Conservation (phyloP, 352 stramenopile species). For the Pythium utonaiense region DNA sequence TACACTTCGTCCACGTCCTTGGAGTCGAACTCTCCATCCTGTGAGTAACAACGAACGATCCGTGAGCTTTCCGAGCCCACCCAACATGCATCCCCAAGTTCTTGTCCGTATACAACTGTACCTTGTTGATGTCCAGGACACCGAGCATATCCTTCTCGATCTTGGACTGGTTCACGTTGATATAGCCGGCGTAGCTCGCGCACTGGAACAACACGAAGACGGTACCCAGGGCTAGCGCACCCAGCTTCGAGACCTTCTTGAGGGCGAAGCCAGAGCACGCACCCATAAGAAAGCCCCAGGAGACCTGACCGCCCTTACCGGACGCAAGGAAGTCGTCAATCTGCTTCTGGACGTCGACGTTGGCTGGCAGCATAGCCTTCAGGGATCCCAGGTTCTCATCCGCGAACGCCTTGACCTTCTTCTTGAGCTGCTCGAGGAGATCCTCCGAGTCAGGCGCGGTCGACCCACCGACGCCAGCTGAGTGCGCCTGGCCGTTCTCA, state of each 20-base stretch:
- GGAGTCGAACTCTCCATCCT: conserved; percentile 70
- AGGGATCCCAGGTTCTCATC: conserved; percentile 35
- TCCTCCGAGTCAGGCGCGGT: conserved; percentile 34
- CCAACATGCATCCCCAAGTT: too few relatives aligned
- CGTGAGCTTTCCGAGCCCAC: not conserved
- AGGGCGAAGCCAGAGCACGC: conserved; percentile 88
- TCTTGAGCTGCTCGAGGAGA: conserved; percentile 52
- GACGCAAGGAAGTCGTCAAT: conserved; percentile 61
- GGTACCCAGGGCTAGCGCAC: conserved; percentile 78
- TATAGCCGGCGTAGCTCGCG: conserved; percentile 87
- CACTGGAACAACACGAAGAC: conserved; percentile 88
- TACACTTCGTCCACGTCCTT: conserved; percentile 80
- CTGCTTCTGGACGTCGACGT: conserved; percentile 46
- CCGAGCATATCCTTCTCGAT: conserved; percentile 72
- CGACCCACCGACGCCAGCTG: conserved; percentile 13
- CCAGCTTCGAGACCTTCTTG: conserved; percentile 90
- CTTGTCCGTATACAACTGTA: conserved; percentile 13
- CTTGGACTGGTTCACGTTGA: conserved; percentile 92
- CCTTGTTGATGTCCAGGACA: conserved; percentile 80
- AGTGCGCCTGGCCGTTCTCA: conserved; percentile 22
- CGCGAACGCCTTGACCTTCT: conserved; percentile 48
- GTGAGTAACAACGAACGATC: not conserved
- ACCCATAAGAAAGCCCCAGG: conserved; percentile 89
- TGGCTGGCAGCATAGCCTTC: conserved; percentile 35
- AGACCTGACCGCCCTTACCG: conserved; percentile 75